Base-by-base conservation (phyloP, 2,329 filamentous ascomycete species). In the Podosphaera aphanis region DNA sequence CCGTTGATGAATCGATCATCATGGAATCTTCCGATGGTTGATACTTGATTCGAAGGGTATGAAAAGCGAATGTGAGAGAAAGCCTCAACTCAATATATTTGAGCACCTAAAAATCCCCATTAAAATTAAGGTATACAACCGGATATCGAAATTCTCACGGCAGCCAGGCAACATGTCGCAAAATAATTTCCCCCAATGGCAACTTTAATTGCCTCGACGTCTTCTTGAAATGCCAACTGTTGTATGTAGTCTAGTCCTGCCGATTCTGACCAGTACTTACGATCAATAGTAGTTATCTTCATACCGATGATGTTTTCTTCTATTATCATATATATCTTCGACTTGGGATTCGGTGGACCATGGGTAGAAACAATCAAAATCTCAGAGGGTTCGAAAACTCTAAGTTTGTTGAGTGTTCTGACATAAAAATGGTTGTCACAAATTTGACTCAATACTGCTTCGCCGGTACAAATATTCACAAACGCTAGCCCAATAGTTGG, bases 341-440 rank as follows among this genome's bases (percentile, higher is more conserved):
- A 88, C 50, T 74, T 78, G 0, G 68, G 68, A 49, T 77, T 76
- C 16, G 77, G 71, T 1, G 66, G 64, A 21, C 68, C 74, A n/a
- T 76, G 71, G 1, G 79, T 79, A 3, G 72, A 71, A 56, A 84
- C 76, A 52, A 93, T 77, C 1, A 95, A 64, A 43, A 94, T 81
- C 51, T 79, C 75, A 1, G 78, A 80, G 0, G 88, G 86, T 20
- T 79, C 73, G 53, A 83, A 81, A 20, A 93, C 75, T 45, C 74
- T 73, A 29, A 95, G 69, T 59, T 94, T 93, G 61, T 93, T 83
- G 25, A 93, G 67, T 0, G 85, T 93, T 56, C 78, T 79, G 47
- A 85, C 77, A 58, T 93, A 95, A 29, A 85, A 92, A 59, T 93
- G 85, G 47, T 79, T 92, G 60, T 95, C 88, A 57, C 80, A 85